Percentiles rank a stretch among this genome's conserved stretches.
Conservation (phyloP, 163 green algal species). For the Scenedesmus sp. region DNA sequence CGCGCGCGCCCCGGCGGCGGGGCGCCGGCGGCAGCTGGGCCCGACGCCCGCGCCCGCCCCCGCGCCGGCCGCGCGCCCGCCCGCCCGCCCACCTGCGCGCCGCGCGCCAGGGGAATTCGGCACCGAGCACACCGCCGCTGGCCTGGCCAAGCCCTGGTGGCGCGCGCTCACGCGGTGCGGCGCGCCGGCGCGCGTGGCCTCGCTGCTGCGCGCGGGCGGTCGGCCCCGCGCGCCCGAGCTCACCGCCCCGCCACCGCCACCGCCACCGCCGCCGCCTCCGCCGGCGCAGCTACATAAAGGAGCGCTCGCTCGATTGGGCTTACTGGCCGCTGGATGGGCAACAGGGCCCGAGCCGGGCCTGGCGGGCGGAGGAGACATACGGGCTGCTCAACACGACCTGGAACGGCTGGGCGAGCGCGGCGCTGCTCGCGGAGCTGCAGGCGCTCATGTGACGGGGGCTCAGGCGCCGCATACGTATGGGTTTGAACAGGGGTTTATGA, state of each 20-base stretch:
- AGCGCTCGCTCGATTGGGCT: conserved; percentile 30
- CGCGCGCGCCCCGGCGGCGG: too few relatives aligned
- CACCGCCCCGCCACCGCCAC: too few relatives aligned
- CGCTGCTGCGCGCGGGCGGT: too few relatives aligned
- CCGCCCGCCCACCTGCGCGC: too few relatives aligned
- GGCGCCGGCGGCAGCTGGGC: too few relatives aligned
- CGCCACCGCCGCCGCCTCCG: background rate
- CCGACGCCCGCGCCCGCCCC: too few relatives aligned
- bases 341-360: conserved; percentile 37
- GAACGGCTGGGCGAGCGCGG: conserved; percentile 24
- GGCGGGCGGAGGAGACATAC: conserved; percentile 19
- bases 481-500: too few relatives aligned
- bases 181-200: too few relatives aligned
- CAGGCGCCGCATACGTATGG: too few relatives aligned
- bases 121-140: background rate
- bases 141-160: conserved; percentile 33
- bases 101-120: conserved; percentile 49
- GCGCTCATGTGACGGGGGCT: background rate
- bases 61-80: too few relatives aligned
- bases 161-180: conserved; percentile 27
- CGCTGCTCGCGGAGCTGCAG: conserved; percentile 15
- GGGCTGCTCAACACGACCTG: conserved; percentile 38
- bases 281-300: conserved; percentile 20
- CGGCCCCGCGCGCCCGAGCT: too few relatives aligned
- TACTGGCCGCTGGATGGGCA: conserved; percentile 48